Percentiles rank a stretch among this genome's conserved stretches.
These are phyloP conservation scores for Fusarium sambucinum DNA, from an alignment of 2,329 filamentous ascomycete species.

Conservation along the genomic window DNA sequence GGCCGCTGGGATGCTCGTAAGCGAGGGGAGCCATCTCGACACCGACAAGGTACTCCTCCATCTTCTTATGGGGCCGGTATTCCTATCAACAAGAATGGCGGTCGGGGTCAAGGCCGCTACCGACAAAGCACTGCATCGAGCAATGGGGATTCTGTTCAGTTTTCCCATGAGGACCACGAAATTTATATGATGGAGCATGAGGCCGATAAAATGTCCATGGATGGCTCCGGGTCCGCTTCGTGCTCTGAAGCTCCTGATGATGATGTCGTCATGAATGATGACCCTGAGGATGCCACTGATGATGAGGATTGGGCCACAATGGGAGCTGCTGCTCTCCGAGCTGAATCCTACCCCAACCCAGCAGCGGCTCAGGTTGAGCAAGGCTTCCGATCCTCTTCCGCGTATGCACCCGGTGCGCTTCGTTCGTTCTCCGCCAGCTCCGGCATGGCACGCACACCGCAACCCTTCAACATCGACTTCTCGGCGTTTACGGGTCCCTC, in stretches of 20 bases:
- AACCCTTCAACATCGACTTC: conserved; percentile 65
- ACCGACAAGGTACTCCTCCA: conserved; percentile 57
- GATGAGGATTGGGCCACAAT: conserved; percentile 96
- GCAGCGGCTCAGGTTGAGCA: conserved; percentile 67
- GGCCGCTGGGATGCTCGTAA: conserved; percentile 91
- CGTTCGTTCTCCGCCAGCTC: conserved; percentile 64
- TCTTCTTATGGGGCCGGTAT: conserved; percentile 64
- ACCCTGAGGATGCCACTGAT: conserved; percentile 88
- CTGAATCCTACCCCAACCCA: conserved; percentile 70
- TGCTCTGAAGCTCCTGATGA: conserved; percentile 81
- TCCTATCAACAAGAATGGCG: conserved; percentile 64
- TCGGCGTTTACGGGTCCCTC: conserved; percentile 64
- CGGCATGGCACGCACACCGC: conserved; percentile 67
- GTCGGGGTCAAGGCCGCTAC: conserved; percentile 60
- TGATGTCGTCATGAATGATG: conserved; percentile 75
- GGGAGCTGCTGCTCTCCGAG: conserved; percentile 84
- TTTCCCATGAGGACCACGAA: conserved; percentile 75
- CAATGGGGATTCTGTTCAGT: conserved; percentile 77
- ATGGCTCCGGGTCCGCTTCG: conserved; percentile 76
- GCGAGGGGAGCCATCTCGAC: conserved; percentile 70
- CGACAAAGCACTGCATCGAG: conserved; percentile 68
- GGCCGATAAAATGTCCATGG: conserved; percentile 94
- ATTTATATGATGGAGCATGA: conserved; percentile 82
- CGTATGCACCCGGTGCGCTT: conserved; percentile 61
- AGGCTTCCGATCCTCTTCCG: conserved; percentile 56